A percentile compares a stretch with the other conserved stretches of the same genome.
phyloP scores from a whole-genome alignment of 1,284 basidiomycete genomes.

The Leccinum insigne region DNA sequence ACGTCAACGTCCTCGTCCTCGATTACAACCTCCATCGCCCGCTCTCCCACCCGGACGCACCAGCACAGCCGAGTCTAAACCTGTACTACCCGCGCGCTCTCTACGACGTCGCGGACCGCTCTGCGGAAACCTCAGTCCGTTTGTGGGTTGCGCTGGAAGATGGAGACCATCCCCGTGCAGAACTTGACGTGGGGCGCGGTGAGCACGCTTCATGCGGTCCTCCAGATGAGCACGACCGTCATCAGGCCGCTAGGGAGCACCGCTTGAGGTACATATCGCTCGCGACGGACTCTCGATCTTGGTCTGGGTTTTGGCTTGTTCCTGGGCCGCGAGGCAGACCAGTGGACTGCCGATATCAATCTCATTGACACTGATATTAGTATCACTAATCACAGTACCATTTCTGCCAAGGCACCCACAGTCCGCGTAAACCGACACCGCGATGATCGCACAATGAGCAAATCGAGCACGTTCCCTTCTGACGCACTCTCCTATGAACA shows the following conservation, averaged over 20 bases:
- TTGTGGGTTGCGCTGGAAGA: slow-evolving; percentile 51
- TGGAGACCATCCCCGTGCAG: slow-evolving; percentile 43
- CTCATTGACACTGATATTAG: too few species aligned
- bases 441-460: slow-evolving; percentile 18
- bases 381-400: not conserved
- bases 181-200: slow-evolving; percentile 45
- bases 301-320: slow-evolving; percentile 1
- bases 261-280: slow-evolving; percentile 42
- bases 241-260: slow-evolving; percentile 16
- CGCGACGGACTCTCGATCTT: slow-evolving; percentile 44
- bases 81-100: slow-evolving; percentile 42
- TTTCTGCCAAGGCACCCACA: not conserved
- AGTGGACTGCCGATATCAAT: not conserved
- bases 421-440: not conserved
- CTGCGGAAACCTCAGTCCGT: slow-evolving; percentile 35
- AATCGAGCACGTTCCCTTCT: slow-evolving; percentile 43
- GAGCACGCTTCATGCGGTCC: slow-evolving; percentile 38
- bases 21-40: not conserved
- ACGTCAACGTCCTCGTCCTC: not conserved
- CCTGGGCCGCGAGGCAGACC: not conserved
- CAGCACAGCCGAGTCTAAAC: not conserved
- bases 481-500: slow-evolving; percentile 37
- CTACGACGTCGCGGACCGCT: slow-evolving; percentile 39
- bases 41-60: not conserved
- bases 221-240: slow-evolving; percentile 26